Evolutionary conservation across 2,329 filamentous ascomycete genomes (phyloP).

Genomic region (Hypoxylon sp.): DNA sequence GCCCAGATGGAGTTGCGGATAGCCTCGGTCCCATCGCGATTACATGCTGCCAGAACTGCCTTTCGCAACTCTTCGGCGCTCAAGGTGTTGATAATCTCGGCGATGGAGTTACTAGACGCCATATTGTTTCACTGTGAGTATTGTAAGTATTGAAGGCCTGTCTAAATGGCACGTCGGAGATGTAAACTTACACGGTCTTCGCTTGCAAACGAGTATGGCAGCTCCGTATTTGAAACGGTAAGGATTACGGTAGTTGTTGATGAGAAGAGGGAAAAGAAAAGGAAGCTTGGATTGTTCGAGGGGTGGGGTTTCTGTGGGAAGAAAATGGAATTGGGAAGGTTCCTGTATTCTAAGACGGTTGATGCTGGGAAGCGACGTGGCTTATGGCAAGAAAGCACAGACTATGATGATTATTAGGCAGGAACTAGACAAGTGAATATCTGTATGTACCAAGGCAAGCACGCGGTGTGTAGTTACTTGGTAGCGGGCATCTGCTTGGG

Average conservation of each 20-base stretch:
- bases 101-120: background rate
- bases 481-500: background rate
- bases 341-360: background rate
- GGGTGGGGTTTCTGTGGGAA: background rate
- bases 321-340: background rate
- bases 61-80: constrained; percentile 2
- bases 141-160: background rate
- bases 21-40: background rate
- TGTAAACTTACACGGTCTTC: background rate
- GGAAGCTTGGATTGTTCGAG: background rate
- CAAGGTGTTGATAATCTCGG: background rate
- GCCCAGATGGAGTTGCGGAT: constrained; percentile 7
- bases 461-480: background rate
- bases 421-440: background rate
- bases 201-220: background rate
- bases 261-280: background rate
- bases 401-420: background rate
- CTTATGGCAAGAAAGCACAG: background rate
- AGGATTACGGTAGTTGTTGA: background rate
- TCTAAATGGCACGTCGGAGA: background rate
- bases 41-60: background rate
- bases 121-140: background rate
- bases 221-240: background rate
- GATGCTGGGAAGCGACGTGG: background rate
- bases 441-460: background rate